Conservation (phyloP, 2,329 filamentous ascomycete species). For the Aspergillus unguis region DNA sequence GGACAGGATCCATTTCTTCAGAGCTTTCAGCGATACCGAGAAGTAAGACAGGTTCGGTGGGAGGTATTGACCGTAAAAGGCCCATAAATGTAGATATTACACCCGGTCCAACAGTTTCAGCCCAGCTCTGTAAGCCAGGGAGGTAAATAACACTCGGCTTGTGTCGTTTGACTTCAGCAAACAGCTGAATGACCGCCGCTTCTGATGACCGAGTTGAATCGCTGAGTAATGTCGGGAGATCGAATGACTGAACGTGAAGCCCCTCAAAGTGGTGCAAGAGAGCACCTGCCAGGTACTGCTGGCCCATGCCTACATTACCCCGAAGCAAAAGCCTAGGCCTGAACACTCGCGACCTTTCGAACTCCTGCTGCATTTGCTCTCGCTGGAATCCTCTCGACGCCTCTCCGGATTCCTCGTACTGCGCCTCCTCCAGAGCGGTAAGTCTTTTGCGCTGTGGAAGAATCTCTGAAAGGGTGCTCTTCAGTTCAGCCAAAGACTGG, state of each 20-base stretch:
- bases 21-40: constrained; percentile 77
- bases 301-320: constrained; percentile 86
- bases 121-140: constrained; percentile 87
- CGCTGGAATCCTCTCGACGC: constrained; percentile 82
- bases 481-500: constrained; percentile 67
- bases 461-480: constrained; percentile 66
- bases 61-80: constrained; percentile 76
- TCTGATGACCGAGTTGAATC: constrained; percentile 79
- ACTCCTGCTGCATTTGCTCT: constrained; percentile 73
- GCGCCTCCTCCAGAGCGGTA: constrained; percentile 88
- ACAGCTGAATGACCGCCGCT: constrained; percentile 83
- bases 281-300: constrained; percentile 81
- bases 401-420: constrained; percentile 80
- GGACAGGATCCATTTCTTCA: constrained; percentile 58
- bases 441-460: constrained; percentile 81
- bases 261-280: constrained; percentile 89
- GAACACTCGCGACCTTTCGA: constrained; percentile 84
- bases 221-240: constrained; percentile 79
- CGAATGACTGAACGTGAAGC: constrained; percentile 90
- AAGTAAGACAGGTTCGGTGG: constrained; percentile 84
- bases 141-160: constrained; percentile 96
- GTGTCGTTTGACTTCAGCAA: constrained; percentile 87
- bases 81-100: constrained; percentile 77
- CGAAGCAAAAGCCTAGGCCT: constrained; percentile 80
- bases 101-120: constrained; percentile 61